Evolutionary conservation across 306 rosid genomes (phyloP), one percentile per base, ranked within the genome.

Genomic region (Sechiopsis laciniata): DNA sequence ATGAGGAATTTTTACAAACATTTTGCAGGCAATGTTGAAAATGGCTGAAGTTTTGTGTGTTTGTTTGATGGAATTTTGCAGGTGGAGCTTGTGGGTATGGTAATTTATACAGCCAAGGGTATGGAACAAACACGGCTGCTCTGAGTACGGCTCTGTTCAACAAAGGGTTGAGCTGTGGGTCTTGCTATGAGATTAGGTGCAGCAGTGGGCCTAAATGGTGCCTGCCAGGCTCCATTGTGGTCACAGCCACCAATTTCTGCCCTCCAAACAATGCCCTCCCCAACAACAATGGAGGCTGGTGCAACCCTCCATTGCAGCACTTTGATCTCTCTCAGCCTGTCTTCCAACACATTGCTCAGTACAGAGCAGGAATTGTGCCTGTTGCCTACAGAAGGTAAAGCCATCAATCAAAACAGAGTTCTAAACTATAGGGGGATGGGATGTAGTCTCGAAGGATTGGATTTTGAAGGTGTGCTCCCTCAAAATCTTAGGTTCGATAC

Each of bases 61-160:
- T n/a, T 35, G 40, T 35, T 35, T 35, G 40, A 35, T 35, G 45
- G 2, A 37, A 37, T 37, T 37, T 7, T 71, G 19, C 22, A 94
- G 99, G 99, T 59, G 99, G 99, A 14, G 99, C 99, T 71, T 94
- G 99, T 86, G 99, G 99, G 14, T 94, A 94, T 78, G 99, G 99
- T 13, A 94, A 94, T 68, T 86, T 94, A 15, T 94, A 94, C 71
- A 94, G 99, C 75, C 99, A 94, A 58, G 99, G 99, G 37, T 94
- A 94, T 79, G 99, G 99, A 74, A 94, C 99, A 46, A 91, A 94
- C 83, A 94, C 99, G 10, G 99, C 99, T 7, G 99, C 99, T 46
- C 70, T 94, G 71, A 94, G 99, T 81, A 89, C 99, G 3, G 97
- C 97, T 74, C 73, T 94, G 83, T 94, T 94, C 88, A 94, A 94